phyloP scores from a whole-genome alignment of 1,139 yeast genomes.

The Magnusiomyces suaveolens region DNA sequence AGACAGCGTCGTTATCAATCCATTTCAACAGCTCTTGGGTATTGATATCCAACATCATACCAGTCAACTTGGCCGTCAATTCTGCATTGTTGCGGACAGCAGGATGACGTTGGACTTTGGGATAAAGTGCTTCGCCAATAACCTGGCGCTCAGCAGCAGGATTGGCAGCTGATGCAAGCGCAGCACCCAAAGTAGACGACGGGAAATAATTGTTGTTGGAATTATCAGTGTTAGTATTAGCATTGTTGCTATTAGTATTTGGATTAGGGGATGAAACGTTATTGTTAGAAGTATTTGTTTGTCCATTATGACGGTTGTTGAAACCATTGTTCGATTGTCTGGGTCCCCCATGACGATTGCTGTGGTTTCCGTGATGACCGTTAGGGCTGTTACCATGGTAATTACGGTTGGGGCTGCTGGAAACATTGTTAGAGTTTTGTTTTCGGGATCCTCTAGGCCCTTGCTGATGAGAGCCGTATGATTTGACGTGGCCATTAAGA shows the following conservation, averaged over 20 bases:
- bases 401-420: neutral
- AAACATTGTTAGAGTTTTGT: neutral
- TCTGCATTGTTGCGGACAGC: constrained; percentile 66
- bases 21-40: constrained; percentile 75
- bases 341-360: neutral
- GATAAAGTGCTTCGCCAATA: constrained; percentile 88
- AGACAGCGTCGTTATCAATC: constrained; percentile 65
- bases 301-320: neutral
- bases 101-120: constrained; percentile 74
- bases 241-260: neutral
- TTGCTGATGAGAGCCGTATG: neutral
- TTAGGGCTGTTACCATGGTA: neutral
- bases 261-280: neutral
- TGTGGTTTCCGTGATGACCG: neutral
- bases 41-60: constrained; percentile 89
- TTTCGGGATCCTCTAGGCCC: neutral
- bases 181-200: neutral
- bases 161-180: constrained; percentile 4
- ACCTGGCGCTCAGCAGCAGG: constrained; percentile 77
- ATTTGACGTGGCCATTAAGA: neutral
- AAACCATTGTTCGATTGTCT: neutral
- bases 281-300: neutral
- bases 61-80: constrained; percentile 90
- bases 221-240: neutral
- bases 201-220: neutral